phyloP scores from a whole-genome alignment of 495 filamentous ascomycete species.

The Podospora sp. region DNA sequence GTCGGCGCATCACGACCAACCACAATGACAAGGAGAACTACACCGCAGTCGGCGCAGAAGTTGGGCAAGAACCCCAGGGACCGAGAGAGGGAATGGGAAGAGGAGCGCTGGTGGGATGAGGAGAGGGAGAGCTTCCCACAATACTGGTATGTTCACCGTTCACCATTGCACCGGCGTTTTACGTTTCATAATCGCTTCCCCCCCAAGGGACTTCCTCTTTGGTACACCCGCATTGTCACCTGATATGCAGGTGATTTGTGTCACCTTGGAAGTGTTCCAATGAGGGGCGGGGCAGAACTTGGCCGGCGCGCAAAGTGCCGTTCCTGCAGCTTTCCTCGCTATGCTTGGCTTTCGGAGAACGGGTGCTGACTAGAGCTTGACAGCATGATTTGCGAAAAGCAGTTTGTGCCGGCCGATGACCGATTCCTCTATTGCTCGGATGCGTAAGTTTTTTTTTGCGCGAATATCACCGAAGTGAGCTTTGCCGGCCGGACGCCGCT shows the following conservation, averaged over 20 bases:
- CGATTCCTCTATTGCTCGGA: conserved; percentile 53
- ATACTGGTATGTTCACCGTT: conserved; percentile 48
- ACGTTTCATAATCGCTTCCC: conserved; percentile 27
- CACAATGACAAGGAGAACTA: conserved; percentile 42
- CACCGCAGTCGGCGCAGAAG: conserved; percentile 42
- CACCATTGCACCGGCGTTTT: conserved; percentile 18
- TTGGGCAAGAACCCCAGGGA: conserved; percentile 48
- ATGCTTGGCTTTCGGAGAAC: conserved; percentile 11
- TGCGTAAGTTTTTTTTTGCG: conserved; percentile 40
- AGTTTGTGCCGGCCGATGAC: conserved; percentile 49
- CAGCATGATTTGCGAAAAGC: conserved; percentile 58
- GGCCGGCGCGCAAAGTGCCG: conserved; percentile 26
- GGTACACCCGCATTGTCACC: conserved; percentile 45
- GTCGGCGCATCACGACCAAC: conserved; percentile 42
- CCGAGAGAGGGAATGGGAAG: conserved; percentile 48
- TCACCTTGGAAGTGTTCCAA: conserved; percentile 30
- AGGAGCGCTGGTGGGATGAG: conserved; percentile 51
- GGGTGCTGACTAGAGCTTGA: conserved; percentile 27
- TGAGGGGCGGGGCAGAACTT: conserved; percentile 12
- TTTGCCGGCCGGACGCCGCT: conserved; percentile 14
- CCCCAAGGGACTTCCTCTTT: conserved; percentile 37
- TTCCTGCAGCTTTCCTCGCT: conserved; percentile 46
- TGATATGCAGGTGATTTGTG: conserved; percentile 45
- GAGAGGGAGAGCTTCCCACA: conserved; percentile 55
- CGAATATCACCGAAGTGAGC: neutral